Base-by-base conservation (phyloP, 1,284 basidiomycete species). In the Caloboletus firmus region DNA sequence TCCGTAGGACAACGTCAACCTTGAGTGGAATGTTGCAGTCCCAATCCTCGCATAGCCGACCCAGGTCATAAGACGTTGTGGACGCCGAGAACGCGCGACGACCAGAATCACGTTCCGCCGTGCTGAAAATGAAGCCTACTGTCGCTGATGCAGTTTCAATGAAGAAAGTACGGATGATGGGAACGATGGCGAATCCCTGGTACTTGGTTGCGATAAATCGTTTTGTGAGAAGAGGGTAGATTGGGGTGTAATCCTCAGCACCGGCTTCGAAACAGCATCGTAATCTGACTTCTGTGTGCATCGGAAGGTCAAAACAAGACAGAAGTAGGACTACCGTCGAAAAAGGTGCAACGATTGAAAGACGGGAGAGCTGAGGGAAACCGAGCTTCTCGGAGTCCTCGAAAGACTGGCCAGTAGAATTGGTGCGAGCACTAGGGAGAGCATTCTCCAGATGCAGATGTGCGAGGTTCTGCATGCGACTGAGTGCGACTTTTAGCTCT, bases 381-480 rank as follows among this genome's bases (percentile, higher is more conserved):
- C 2, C 17, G 26, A 64, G 17, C 28, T 49, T 61, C 30, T 50
- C 52, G 20, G 52, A 22, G 10, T 20, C 46, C 10, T 53, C 37
- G 11, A 47, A 39, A 10, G 32, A 44, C 26, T 50, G 50, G 12
- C 49, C 42, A 22, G 26, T 12, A 22, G 28, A 30, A 35, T 32
- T 31, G 1, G 18, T 18, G 7, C 42, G 51, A 43, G 47, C 51
- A 15, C 53, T 45, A 15, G 72, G 66, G 9, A 76, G 63, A 34
- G 62, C 60, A 43, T 70, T 57, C 31, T 67, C 62, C 6, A 76
- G 60, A 40, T 71, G 57, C 6, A 77, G 55, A 15, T 59, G 54
- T 40, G 56, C 59, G n/a, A 77, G 60, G 20, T 44, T 24, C 6
- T 66, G 70, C 69, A 72, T 70, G 40, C 51, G 55, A n/a, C 58